Evolutionary conservation across 805 yeast genomes (phyloP), one percentile per base, ranked within the genome.

Genomic region (Zygosaccharomyces bailii): DNA sequence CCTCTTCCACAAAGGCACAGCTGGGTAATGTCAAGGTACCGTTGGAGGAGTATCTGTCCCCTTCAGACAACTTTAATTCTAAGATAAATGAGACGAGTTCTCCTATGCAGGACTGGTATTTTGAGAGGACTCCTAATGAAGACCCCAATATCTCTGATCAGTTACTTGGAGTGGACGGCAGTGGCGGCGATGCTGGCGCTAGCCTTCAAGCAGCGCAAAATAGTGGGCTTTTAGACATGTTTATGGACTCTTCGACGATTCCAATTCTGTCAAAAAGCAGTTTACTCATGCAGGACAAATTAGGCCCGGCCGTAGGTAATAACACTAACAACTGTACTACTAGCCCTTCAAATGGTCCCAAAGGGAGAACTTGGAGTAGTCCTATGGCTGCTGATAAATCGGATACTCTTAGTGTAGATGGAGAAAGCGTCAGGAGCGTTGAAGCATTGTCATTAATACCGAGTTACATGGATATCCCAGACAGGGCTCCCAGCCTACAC

Each of bases 391-490:
- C 41, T 21, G 51, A 50, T 14, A 39, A 33, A 14, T 19, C 46
- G 3, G 53, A 46, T 10, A 35, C 40, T 34, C 44, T n/a, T 19
- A 42, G 44, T 17, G 25, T 25, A 30, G 52, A 55, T 32, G 51
- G 50, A 25, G 56, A 53, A 29, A 55, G 54, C 44, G 45, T 55
- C 2, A 53, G 52, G 30, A 60, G 66, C 42, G 71, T 68, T 4
- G 74, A 69, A 47, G 73, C 67, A 4, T 43, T 69, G 10, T 67
- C 73, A 0, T 43, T 70, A 34, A 69, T 71, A 4, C 73, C 74
- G 5, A 63, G 70, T 35, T 69, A 69, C 42, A 60, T 66, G 62
- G 74, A 70, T 48, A 63, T 63, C 30, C 67, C 68, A 5, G 62
- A 56, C 13, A 43, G 47, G 20, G 35, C 43, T 9, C 39, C 51